Percentiles rank a stretch among this genome's conserved stretches.
phyloP scores from a whole-genome alignment of 2,329 filamentous ascomycete genomes.

The Aureobasidium vineae region DNA sequence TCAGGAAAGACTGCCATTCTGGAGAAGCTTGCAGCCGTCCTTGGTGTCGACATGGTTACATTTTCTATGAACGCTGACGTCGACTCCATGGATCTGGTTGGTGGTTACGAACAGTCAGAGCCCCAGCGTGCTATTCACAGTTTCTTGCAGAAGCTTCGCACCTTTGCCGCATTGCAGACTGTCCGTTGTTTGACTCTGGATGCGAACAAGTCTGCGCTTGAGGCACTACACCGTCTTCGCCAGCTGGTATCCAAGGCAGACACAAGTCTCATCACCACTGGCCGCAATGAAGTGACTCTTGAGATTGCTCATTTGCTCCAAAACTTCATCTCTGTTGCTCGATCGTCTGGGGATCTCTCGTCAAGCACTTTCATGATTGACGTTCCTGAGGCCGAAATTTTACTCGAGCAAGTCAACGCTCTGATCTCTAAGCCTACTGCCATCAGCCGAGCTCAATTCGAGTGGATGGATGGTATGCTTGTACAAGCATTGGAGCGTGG shows the following conservation, averaged over 20 bases:
- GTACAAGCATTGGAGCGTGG: slow-evolving; percentile 83
- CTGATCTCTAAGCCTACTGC: slow-evolving; percentile 55
- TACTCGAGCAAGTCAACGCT: slow-evolving; percentile 51
- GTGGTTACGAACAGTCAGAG: slow-evolving; percentile 94
- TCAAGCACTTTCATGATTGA: slow-evolving; percentile 15
- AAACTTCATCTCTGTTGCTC: slow-evolving; percentile 3
- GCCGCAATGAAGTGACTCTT: slow-evolving; percentile 7
- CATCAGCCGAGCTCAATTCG: slow-evolving; percentile 76
- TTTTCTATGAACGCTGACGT: slow-evolving; percentile 93
- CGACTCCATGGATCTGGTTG: slow-evolving; percentile 95
- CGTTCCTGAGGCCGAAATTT: slow-evolving; percentile 28
- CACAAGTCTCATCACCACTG: slow-evolving; percentile 5
- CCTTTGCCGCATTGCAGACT: slow-evolving; percentile 1
- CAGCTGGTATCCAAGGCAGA: slow-evolving; percentile 15
- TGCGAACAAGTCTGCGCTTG: neutral
- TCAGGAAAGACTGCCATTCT: slow-evolving; percentile 83
- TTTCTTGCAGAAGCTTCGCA: slow-evolving; percentile 53
- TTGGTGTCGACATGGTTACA: slow-evolving; percentile 72
- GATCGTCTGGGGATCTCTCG: neutral
- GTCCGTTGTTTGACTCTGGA: neutral
- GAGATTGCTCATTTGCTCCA: slow-evolving; percentile 26
- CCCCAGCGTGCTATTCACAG: slow-evolving; percentile 68
- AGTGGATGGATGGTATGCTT: slow-evolving; percentile 93
- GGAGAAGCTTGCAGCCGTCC: slow-evolving; percentile 73
- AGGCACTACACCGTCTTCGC: slow-evolving; percentile 2